Base-by-base conservation (phyloP, 768 basidiomycete genomes). In the Lactarius evosmus region DNA sequence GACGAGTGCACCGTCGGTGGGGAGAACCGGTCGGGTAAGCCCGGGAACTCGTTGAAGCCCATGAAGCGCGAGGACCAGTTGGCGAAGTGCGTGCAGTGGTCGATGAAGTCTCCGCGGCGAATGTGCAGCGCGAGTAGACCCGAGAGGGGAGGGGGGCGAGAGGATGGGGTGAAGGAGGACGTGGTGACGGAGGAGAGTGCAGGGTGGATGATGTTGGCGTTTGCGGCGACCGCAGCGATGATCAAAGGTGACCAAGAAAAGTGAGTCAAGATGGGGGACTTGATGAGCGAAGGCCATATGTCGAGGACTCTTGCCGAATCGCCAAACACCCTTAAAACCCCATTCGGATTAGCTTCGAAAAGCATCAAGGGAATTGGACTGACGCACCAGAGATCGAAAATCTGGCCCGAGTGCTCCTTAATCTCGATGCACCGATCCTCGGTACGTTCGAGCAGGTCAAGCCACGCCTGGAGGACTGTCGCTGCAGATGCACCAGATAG, bases 111-210 rank as follows among this genome's bases (percentile, higher is more conserved):
- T 6, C 82, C 82, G 32, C 82, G 75, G 7, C 82, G 80, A 49
- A 84, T 72, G 67, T 84, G 83, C 12, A 83, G 69, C 17, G 74
- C 80, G 19, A 84, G 73, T 0, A 82, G 71, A 25, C 81, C 78
- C 8, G 72, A 60, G 32, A 80, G 72, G 7, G 70, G 68, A 27
- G 72, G 29, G 17, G 70, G 62, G 44, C 65, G 62, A 22, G 60
- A 46, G 11, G 56, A 53, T 16, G 52, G 46, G 33, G 44, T 33
- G 14, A 53, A 63, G 25, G 36, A 56, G 0, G 62, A 50, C 22
- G 52, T 19, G 14, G 63, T 44, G 36, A 19, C 33, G 36, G 62
- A 62, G 17, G 59, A 61, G 4, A 60, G 33, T 22, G 49, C 22
- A 56, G 33, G 67, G 61, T 55, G 56, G 53, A 68, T 65, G n/a